Evolutionary conservation across 805 yeast species (phyloP).

Genomic region (Candida silvicultrix): DNA sequence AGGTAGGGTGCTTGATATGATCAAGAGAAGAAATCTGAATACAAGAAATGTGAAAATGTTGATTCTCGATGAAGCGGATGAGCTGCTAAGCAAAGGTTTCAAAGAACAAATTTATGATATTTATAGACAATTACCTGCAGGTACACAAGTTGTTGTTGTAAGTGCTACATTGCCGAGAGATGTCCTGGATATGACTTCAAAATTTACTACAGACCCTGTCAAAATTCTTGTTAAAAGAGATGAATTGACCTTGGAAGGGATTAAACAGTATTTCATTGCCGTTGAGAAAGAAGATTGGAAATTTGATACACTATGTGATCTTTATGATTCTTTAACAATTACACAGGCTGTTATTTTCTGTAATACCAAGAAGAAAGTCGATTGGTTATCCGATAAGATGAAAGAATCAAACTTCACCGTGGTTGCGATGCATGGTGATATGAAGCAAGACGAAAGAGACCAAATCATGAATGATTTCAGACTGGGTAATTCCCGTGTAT

Average conservation of each 20-base stretch:
- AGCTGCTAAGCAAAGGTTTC: slow-evolving; percentile 87
- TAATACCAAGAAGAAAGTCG: slow-evolving; percentile 93
- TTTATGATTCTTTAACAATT: slow-evolving; percentile 90
- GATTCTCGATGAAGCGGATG: slow-evolving; percentile 96
- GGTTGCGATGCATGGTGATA: slow-evolving; percentile 94
- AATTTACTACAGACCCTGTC: slow-evolving; percentile 90
- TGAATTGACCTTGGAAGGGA: slow-evolving; percentile 90
- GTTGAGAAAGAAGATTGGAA: slow-evolving; percentile 93
- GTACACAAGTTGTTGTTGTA: slow-evolving; percentile 87
- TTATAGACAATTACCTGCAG: slow-evolving; percentile 75
- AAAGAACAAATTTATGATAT: slow-evolving; percentile 93
- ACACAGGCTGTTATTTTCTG: slow-evolving; percentile 98
- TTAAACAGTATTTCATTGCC: slow-evolving; percentile 84
- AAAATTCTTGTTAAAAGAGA: slow-evolving; percentile 92
- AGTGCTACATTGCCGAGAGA: slow-evolving; percentile 93
- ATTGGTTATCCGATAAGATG: slow-evolving; percentile 79
- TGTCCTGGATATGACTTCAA: slow-evolving; percentile 85
- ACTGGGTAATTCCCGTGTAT: slow-evolving; percentile 84
- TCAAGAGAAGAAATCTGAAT: slow-evolving; percentile 70
- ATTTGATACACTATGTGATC: slow-evolving; percentile 88
- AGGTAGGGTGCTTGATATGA: slow-evolving; percentile 89
- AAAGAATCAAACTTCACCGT: slow-evolving; percentile 82
- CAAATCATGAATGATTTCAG: slow-evolving; percentile 94
- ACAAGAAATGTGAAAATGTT: slow-evolving; percentile 81
- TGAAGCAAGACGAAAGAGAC: slow-evolving; percentile 94